Evolutionary conservation across 1,284 basidiomycete genomes (phyloP).

Genomic region (Trichosporon inkin): DNA sequence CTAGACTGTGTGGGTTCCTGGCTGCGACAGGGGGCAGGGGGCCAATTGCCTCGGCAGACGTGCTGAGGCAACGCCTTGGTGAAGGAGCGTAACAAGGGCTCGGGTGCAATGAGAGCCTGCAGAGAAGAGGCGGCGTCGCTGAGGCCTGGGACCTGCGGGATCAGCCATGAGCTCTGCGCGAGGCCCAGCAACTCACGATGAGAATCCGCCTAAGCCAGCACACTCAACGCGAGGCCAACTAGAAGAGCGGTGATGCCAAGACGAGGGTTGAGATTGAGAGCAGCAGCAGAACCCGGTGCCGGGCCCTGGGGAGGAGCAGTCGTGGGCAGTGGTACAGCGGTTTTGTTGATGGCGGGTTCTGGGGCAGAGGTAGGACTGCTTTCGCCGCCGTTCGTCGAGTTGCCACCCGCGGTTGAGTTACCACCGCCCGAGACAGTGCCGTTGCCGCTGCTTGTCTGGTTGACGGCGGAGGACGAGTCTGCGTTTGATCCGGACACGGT

Average conservation of each 20-base stretch:
- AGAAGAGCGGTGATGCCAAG: neutral
- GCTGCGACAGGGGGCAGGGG: too few relatives aligned
- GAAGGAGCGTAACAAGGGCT: too few relatives aligned
- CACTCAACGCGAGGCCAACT: neutral
- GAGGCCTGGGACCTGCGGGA: too few relatives aligned
- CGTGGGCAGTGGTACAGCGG: neutral
- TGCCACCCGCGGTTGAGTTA: neutral
- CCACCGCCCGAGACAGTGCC: neutral
- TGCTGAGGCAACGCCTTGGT: too few relatives aligned
- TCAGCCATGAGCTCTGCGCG: too few relatives aligned
- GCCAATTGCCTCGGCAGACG: too few relatives aligned
- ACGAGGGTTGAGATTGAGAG: neutral
- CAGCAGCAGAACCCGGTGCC: neutral
- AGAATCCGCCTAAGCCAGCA: neutral
- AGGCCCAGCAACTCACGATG: neutral
- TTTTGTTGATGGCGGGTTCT: neutral
- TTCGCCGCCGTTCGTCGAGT: neutral
- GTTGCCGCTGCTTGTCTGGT: neutral
- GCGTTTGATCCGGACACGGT: neutral
- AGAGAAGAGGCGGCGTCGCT: too few relatives aligned
- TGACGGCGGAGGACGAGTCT: neutral
- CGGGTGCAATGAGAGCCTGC: too few relatives aligned
- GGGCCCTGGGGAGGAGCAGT: neutral
- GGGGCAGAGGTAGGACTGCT: neutral
- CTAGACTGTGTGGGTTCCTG: too few relatives aligned